These are phyloP conservation scores for Penicillium sp. DNA, from an alignment of 2,329 filamentous ascomycete genomes.

Conservation along the genomic window DNA sequence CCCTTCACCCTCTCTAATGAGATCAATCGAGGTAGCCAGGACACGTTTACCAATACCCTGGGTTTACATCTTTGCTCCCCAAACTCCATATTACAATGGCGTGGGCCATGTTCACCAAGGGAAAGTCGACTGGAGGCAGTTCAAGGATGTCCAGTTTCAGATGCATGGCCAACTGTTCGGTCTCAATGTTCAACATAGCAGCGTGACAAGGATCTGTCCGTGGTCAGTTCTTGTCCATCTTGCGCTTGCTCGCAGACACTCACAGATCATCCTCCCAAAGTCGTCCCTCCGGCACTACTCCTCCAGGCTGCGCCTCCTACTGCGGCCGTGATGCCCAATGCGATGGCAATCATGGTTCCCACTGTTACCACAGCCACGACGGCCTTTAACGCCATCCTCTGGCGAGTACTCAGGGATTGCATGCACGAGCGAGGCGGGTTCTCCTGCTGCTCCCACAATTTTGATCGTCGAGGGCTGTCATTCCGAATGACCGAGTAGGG, in stretches of 20 bases:
- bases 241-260: constrained; percentile 3
- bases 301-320: constrained; percentile 45
- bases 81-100: neutral
- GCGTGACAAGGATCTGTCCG: constrained; percentile 5
- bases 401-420: constrained; percentile 31
- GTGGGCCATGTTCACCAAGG: neutral
- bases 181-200: neutral
- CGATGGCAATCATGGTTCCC: constrained; percentile 44
- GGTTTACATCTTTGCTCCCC: neutral
- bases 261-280: constrained; percentile 20
- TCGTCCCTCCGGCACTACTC: constrained; percentile 28
- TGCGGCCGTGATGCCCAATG: constrained; percentile 43
- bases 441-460: constrained; percentile 32
- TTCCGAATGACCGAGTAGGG: constrained; percentile 15
- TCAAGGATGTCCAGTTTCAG: neutral
- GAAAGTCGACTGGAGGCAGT: neutral
- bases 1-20: neutral
- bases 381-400: constrained; percentile 39
- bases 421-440: constrained; percentile 35
- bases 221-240: neutral
- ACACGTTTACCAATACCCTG: neutral
- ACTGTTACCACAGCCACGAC: constrained; percentile 41
- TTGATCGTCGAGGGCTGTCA: constrained; percentile 27
- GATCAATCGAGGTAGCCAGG: neutral
- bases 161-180: neutral